phyloP scores from a whole-genome alignment of 106 monocot species.

The Gastrodia elata region DNA sequence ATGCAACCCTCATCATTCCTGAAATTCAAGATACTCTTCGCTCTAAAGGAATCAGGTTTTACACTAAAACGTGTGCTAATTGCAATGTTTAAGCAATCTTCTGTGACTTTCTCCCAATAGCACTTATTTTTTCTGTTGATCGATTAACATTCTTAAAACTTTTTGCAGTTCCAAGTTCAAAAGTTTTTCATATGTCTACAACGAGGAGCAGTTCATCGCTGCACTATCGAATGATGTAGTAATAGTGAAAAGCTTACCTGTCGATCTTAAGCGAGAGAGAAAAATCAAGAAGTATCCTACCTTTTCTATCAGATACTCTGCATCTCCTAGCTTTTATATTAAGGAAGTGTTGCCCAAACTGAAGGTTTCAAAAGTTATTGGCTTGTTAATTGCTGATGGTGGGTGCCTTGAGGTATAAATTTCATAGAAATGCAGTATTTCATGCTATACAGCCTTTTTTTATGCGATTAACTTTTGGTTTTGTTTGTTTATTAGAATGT shows the following conservation, averaged over 20 bases:
- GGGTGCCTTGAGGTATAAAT: conserved; percentile 79
- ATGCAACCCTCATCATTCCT: conserved; percentile 89
- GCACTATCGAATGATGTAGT: conserved; percentile 68
- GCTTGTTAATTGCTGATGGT: conserved; percentile 55
- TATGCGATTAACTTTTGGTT: neutral
- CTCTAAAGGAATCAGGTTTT: conserved; percentile 74
- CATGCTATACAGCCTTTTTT: neutral
- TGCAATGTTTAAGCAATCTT: neutral
- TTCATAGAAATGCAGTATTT: conserved; percentile 4
- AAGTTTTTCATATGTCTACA: conserved; percentile 86
- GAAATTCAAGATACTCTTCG: conserved; percentile 75
- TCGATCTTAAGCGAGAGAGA: conserved; percentile 56
- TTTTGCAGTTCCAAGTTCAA: conserved; percentile 65
- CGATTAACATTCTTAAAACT: conserved; percentile 1
- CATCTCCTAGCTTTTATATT: conserved; percentile 52
- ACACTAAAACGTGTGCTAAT: neutral
- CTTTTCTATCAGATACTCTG: conserved; percentile 39
- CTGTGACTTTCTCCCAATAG: neutral
- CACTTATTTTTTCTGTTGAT: neutral
- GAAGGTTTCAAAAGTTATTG: conserved; percentile 61
- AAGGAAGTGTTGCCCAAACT: conserved; percentile 66
- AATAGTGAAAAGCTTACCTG: conserved; percentile 62
- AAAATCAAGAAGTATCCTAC: conserved; percentile 66
- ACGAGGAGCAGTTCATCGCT: conserved; percentile 77
- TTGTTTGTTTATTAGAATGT: neutral